Base-by-base conservation (phyloP, 495 filamentous ascomycete genomes). In the Pyrenopolyporus hunteri region DNA sequence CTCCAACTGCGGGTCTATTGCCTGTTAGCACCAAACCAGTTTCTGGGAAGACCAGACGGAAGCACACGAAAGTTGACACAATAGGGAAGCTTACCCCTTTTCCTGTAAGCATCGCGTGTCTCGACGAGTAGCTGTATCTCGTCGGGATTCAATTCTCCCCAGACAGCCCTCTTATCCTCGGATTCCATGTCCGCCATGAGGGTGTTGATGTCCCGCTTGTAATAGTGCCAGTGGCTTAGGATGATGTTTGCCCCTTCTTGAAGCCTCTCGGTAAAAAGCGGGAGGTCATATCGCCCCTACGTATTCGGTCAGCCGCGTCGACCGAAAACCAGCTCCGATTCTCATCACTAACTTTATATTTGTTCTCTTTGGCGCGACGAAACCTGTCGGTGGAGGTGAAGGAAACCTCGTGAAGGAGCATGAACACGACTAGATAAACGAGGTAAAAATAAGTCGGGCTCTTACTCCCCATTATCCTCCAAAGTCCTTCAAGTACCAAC, bases 391-490 rank as follows among this genome's bases (percentile, higher is more conserved):
- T 42, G 9, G 54, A 70, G 4, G 59, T 64, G 13, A 66, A 46
- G 4, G 70, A 63, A 3, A 68, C 52, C 33, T 75, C 70, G 14
- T 71, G 70, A 13, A 75, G 57, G 6, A 75, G 57, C 46, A 81
- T 62, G 50, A 81, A 81, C 6, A 73, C 70, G 7, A 68, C 57
- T 33, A 78, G 43, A 40, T 78, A 81, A 11, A 77, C 65, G 2
- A 73, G 68, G 57, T 74, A 78, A 68, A 76, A 79, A 20, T 64
- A 57, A 0, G 57, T 14, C 14, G 66, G 69, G 28, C 73, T 73
- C 16, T 67, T 48, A 58, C 69, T 35, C 40, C 66, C 70, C 63
- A 59, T 74, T 50, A 60, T 54, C 14, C 57, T 55, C 66, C 78
- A 72, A 6, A 75, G 64, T 1, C 54, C 46, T 8, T 65, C 63